These are phyloP conservation scores for Dactylellina sp. DNA, from an alignment of 2,329 filamentous ascomycete species.

Conservation along the genomic window DNA sequence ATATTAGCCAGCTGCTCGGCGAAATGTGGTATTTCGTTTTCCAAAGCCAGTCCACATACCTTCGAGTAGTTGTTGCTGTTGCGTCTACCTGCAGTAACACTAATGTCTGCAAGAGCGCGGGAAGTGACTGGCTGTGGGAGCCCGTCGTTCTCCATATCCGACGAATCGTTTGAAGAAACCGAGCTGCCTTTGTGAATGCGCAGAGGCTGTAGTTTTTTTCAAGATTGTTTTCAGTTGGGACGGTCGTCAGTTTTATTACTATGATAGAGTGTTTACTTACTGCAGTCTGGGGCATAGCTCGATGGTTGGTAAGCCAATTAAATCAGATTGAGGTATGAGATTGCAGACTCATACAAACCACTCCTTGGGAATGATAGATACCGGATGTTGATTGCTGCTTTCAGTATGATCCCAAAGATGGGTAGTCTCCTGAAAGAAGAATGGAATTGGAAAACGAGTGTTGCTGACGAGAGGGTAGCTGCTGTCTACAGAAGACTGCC, in stretches of 20 bases:
- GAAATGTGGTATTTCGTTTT: neutral
- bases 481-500: neutral
- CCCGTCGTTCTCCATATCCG: slow-evolving; percentile 71
- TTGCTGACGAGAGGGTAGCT: slow-evolving; percentile 12
- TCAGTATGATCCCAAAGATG: neutral
- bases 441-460: slow-evolving; percentile 4
- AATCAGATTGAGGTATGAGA: neutral
- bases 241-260: no score
- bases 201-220: slow-evolving; percentile 71
- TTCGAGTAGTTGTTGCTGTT: slow-evolving; percentile 85
- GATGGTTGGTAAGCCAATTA: neutral
- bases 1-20: slow-evolving; percentile 9
- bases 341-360: slow-evolving; percentile 5
- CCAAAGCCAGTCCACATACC: slow-evolving; percentile 68
- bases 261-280: slow-evolving; percentile 31
- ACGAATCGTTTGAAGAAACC: slow-evolving; percentile 62
- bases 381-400: neutral
- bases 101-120: slow-evolving; percentile 88
- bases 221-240: slow-evolving; percentile 29
- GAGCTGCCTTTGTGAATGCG: slow-evolving; percentile 79
- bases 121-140: slow-evolving; percentile 70
- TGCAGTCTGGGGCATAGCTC: slow-evolving; percentile 39
- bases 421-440: slow-evolving; percentile 20
- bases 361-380: neutral
- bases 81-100: slow-evolving; percentile 82